Evolutionary conservation across 768 basidiomycete species (phyloP), one percentile per base, ranked within the genome.

Genomic region (Kwoniella newhampshirensis): DNA sequence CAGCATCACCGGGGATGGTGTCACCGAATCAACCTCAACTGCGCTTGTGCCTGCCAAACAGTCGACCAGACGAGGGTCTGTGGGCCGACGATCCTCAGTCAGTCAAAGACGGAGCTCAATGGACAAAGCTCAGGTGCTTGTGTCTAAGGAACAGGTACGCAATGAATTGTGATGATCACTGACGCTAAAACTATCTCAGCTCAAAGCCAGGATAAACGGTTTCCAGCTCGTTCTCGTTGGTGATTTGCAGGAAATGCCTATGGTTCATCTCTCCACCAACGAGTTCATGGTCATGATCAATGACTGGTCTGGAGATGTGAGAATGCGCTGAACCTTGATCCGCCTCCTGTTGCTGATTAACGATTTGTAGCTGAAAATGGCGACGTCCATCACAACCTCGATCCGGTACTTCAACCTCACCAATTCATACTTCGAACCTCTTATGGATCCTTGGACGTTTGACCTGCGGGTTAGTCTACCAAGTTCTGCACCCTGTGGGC

Each of bases 361-460:
- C 44, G 12, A 18, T 4, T 4, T 49, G 11, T 61, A 97, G 94
- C 78, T 98, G 42, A 86, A 87, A 71, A 88, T 90, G 4, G 85
- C 86, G 5, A 87, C 88, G 0, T 86, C 87, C 0, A 79, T 97
- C 68, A 85, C 86, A 21, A 86, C 85, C 2, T 85, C 86, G 47
- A 87, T 96, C 74, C 91, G 86, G 57, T 99, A 96, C 70, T 99
- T 91, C 90, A 99, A 99, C 75, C 77, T 98, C 47, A 86, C 87
- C 21, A 97, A 96, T 71, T 98, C 96, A 45, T 91, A 98, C 69
- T 99, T 96, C 91, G 96, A 98, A 77, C 94, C 96, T 27, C 64
- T 99, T 51, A 89, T 94, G 60, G 96, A 99, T 71, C 96, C 96
- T 2, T 99, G 94, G 93, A 87, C 85, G 17, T 87, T 96, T 64